These are phyloP conservation scores for Annulohypoxylon stygium DNA, from an alignment of 495 filamentous ascomycete species.

Conservation along the genomic window DNA sequence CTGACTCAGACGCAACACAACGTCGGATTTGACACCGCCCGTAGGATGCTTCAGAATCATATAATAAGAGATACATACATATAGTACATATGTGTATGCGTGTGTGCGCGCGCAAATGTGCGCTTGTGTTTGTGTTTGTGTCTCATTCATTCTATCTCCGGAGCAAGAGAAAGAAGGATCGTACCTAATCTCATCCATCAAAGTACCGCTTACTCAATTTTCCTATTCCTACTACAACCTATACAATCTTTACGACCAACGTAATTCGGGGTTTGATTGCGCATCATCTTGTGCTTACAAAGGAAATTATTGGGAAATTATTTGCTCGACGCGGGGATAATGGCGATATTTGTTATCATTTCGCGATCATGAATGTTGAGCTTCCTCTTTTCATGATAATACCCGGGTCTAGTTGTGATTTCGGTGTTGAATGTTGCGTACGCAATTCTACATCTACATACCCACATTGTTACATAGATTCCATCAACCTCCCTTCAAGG, in stretches of 20 bases:
- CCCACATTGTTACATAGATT: slow-evolving; percentile 26
- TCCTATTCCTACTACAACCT: slow-evolving; percentile 13
- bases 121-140: slow-evolving; percentile 16
- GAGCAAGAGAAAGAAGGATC: slow-evolving; percentile 18
- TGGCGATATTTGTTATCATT: slow-evolving; percentile 31
- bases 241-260: not conserved
- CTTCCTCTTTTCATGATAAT: slow-evolving; percentile 37
- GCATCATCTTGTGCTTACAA: slow-evolving; percentile 34
- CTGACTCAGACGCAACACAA: slow-evolving; percentile 53
- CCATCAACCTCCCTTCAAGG: slow-evolving; percentile 36
- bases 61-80: no score
- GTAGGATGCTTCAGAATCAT: slow-evolving; percentile 33
- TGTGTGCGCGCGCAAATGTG: slow-evolving; percentile 1
- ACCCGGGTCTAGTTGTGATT: slow-evolving; percentile 23
- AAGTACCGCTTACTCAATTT: slow-evolving; percentile 36
- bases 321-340: slow-evolving; percentile 11
- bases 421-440: slow-evolving; percentile 14
- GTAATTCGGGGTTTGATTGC: slow-evolving; percentile 35
- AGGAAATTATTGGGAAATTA: slow-evolving; percentile 22
- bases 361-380: slow-evolving; percentile 31
- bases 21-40: slow-evolving; percentile 40
- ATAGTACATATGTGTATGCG: slow-evolving; percentile 1
- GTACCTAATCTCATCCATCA: slow-evolving; percentile 18
- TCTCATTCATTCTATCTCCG: slow-evolving; percentile 28
- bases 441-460: slow-evolving; percentile 4